These are phyloP conservation scores for Alternaria viburni DNA, from an alignment of 2,329 filamentous ascomycete species.

Conservation along the genomic window DNA sequence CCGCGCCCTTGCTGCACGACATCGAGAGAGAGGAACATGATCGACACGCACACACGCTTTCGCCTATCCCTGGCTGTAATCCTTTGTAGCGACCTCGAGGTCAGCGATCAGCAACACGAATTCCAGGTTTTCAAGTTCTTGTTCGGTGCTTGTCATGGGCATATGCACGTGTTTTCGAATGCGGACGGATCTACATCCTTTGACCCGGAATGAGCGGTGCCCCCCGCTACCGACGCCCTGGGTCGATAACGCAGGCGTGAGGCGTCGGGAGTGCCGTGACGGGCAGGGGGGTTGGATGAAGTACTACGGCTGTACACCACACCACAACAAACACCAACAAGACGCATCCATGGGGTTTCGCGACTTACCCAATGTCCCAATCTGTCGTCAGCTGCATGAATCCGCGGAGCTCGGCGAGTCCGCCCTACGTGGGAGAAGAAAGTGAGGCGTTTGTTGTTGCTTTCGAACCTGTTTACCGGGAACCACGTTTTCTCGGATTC, in stretches of 20 bases:
- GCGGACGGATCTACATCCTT: background rate
- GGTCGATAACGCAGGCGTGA: constrained; percentile 18
- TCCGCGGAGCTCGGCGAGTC: background rate
- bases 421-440: background rate
- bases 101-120: background rate
- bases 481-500: background rate
- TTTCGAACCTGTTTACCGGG: background rate
- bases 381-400: background rate
- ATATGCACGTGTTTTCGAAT: constrained; percentile 11
- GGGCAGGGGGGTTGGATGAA: background rate
- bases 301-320: background rate
- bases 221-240: constrained; percentile 9
- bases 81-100: background rate
- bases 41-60: constrained; percentile 1
- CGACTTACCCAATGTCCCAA: background rate
- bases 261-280: constrained; percentile 1
- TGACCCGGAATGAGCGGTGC: background rate
- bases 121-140: background rate
- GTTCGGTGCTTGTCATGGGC: background rate
- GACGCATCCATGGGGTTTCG: background rate
- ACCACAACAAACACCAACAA: background rate
- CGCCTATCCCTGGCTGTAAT: constrained; percentile 7
- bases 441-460: background rate
- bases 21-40: background rate
- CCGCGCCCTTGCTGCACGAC: background rate